A percentile compares a stretch with the other conserved stretches of the same genome.
phyloP scores from a whole-genome alignment of 2,329 filamentous ascomycete species.

The Botrytis cinerea region DNA sequence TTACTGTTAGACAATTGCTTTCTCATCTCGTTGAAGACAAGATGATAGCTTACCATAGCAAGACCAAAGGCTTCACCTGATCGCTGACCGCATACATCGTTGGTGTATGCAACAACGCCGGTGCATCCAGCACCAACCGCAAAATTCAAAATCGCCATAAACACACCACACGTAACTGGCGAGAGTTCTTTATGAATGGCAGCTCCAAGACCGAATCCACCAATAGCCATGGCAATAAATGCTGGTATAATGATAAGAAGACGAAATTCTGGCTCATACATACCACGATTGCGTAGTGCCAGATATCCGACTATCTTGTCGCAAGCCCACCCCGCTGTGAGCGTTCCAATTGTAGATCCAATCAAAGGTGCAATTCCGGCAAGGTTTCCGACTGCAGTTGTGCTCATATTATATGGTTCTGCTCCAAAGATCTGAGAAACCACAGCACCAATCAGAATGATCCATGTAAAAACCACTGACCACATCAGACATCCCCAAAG shows the following conservation, averaged over 20 bases:
- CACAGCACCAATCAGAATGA: neutral
- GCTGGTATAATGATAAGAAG: constrained; percentile 2
- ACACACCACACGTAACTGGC: neutral
- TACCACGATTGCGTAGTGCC: neutral
- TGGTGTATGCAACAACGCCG: neutral
- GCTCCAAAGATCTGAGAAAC: neutral
- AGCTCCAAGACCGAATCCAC: neutral
- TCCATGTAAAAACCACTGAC: neutral
- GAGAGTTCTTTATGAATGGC: neutral
- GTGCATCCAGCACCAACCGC: neutral
- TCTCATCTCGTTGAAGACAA: too few species aligned
- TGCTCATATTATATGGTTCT: neutral
- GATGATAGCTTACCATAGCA: neutral
- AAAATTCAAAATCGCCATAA: neutral
- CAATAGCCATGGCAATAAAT: neutral
- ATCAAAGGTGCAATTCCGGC: neutral
- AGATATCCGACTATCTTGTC: neutral
- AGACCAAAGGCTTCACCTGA: neutral
- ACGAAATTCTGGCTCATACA: neutral
- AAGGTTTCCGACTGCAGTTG: neutral
- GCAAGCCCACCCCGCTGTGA: neutral
- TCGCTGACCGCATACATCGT: neutral
- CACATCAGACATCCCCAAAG: neutral
- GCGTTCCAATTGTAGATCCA: neutral
- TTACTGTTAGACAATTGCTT: neutral